These are phyloP conservation scores for Hymenoscyphus fructigenus DNA, from an alignment of 2,329 filamentous ascomycete species.

Conservation along the genomic window DNA sequence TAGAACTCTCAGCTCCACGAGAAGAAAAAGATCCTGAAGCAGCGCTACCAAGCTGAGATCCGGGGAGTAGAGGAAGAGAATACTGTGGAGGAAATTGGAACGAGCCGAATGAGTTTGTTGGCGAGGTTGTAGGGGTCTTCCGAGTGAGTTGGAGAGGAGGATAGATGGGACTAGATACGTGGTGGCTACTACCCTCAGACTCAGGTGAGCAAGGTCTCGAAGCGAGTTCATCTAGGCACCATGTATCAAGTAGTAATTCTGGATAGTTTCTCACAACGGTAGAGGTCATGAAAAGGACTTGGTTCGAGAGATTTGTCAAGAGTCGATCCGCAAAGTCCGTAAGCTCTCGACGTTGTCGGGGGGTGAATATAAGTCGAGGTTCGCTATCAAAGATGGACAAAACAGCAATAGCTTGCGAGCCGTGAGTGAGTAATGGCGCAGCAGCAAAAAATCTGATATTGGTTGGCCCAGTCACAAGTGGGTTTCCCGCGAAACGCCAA, in stretches of 20 bases:
- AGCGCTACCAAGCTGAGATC: no score
- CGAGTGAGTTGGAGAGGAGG: neutral
- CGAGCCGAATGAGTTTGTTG: no score
- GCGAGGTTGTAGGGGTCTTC: neutral
- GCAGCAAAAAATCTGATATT: conserved; percentile 41
- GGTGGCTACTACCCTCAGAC: neutral
- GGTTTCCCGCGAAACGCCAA: conserved; percentile 39
- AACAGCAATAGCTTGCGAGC: conserved; percentile 35
- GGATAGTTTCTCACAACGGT: neutral
- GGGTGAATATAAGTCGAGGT: conserved; percentile 32
- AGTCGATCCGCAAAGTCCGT: conserved; percentile 29
- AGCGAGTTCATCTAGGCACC: neutral
- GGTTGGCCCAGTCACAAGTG: conserved; percentile 31
- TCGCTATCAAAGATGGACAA: conserved; percentile 35
- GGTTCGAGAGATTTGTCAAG: conserved; percentile 16
- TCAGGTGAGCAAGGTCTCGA: neutral
- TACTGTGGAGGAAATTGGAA: no score
- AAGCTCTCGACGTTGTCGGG: conserved; percentile 30
- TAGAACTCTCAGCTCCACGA: neutral
- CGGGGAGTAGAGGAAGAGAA: no score
- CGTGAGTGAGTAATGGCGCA: conserved; percentile 36
- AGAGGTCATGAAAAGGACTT: neutral
- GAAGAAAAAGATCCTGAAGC: neutral
- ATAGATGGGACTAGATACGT: neutral
- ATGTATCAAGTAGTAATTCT: neutral